Conservation (phyloP, 495 filamentous ascomycete species). For the Cercophora newfieldiana region DNA sequence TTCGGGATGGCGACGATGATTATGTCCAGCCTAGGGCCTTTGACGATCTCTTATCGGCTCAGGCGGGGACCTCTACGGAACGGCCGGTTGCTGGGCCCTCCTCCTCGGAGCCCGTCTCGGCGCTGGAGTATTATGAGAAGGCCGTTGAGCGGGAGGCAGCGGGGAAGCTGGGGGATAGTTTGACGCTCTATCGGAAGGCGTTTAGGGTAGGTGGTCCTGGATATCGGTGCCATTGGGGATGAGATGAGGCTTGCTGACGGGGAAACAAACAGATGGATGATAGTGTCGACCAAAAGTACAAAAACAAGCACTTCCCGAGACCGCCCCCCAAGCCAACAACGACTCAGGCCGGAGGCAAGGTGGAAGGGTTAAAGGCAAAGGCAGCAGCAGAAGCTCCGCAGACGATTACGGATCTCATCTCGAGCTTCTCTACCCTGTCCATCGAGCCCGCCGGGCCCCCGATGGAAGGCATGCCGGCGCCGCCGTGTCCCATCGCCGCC, state of each 20-base stretch:
- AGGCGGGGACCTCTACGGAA: not conserved
- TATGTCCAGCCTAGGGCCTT: slow-evolving; percentile 40
- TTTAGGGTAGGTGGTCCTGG: slow-evolving; percentile 62
- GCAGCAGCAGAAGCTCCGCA: slow-evolving; percentile 27
- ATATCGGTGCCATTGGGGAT: no score
- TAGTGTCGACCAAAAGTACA: slow-evolving; percentile 79
- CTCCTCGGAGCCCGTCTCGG: slow-evolving; percentile 64
- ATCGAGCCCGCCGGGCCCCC: slow-evolving; percentile 58
- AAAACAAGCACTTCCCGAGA: slow-evolving; percentile 83
- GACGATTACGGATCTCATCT: slow-evolving; percentile 67
- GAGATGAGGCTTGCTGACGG: not conserved
- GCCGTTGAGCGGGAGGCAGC: slow-evolving; percentile 85
- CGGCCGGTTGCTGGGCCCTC: not conserved
- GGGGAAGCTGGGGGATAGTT: slow-evolving; percentile 85
- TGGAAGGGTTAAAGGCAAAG: not conserved
- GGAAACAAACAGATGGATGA: slow-evolving; percentile 67
- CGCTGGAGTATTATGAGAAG: slow-evolving; percentile 89
- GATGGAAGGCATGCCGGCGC: slow-evolving; percentile 64
- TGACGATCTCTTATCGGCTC: slow-evolving; percentile 32
- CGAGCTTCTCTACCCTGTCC: slow-evolving; percentile 64
- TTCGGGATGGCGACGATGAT: slow-evolving; percentile 36
- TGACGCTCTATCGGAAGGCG: slow-evolving; percentile 85
- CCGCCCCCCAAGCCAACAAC: slow-evolving; percentile 37
- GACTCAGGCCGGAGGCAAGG: slow-evolving; percentile 22
- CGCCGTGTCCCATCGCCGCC: slow-evolving; percentile 73